phyloP scores from a whole-genome alignment of 305 asterid species.

The Solanum hybrid region DNA sequence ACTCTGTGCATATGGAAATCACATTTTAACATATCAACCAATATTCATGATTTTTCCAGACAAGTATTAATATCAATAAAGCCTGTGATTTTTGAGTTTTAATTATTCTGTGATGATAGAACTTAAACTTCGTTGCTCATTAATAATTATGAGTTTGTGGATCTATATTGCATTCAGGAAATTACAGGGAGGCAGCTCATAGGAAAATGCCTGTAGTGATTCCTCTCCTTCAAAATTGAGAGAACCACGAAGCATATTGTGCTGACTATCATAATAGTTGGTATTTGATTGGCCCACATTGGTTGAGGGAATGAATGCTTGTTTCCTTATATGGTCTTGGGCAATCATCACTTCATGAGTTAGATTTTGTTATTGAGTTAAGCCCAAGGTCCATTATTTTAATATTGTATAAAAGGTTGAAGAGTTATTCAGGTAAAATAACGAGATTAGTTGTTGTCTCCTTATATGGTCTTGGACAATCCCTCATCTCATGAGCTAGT shows the following conservation, averaged over 20 bases:
- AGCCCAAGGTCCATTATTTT: neutral
- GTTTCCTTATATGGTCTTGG: neutral
- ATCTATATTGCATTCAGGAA: neutral
- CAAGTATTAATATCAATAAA: neutral
- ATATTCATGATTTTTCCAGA: neutral
- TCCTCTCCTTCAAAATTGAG: neutral
- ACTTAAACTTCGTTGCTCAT: neutral
- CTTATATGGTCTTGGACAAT: neutral
- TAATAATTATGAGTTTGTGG: neutral
- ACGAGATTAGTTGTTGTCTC: neutral
- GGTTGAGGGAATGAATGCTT: neutral
- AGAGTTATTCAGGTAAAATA: neutral
- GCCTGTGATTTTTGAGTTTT: neutral
- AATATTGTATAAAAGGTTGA: neutral
- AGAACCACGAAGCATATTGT: neutral
- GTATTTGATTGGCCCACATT: neutral
- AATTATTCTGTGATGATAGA: neutral
- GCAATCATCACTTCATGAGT: neutral
- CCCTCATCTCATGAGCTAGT: neutral
- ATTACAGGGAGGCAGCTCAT: neutral
- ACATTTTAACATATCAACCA: conserved; percentile 1
- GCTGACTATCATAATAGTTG: neutral
- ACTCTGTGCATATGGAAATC: conserved; percentile 1
- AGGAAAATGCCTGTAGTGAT: neutral
- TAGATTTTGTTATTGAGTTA: neutral